A percentile compares a stretch with the other conserved stretches of the same genome.
phyloP scores from a whole-genome alignment of 2,329 filamentous ascomycete genomes.

The Neofusicoccum sp. region DNA sequence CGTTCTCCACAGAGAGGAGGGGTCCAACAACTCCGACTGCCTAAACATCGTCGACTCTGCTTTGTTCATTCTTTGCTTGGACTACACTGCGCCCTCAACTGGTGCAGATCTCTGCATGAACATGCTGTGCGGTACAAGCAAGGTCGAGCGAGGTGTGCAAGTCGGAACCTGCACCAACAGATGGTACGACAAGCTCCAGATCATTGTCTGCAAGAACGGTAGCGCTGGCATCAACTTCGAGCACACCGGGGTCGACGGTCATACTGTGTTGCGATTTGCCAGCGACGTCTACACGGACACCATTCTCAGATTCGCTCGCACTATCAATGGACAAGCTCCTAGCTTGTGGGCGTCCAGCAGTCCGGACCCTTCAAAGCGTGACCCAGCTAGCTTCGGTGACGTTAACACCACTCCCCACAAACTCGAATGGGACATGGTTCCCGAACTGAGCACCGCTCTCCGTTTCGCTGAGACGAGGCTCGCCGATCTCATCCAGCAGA shows the following conservation, averaged over 20 bases:
- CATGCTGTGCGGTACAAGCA: constrained; percentile 94
- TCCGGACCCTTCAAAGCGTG: constrained; percentile 88
- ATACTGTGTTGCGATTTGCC: constrained; percentile 93
- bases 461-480: constrained; percentile 94
- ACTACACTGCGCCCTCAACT: constrained; percentile 82
- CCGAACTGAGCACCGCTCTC: constrained; percentile 84
- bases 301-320: constrained; percentile 89
- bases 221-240: constrained; percentile 99
- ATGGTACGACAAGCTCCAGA: constrained; percentile 99
- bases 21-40: constrained; percentile 93
- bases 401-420: constrained; percentile 94
- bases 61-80: constrained; percentile 86
- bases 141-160: constrained; percentile 89
- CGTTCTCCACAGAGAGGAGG: constrained; percentile 77
- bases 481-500: constrained; percentile 92
- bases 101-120: constrained; percentile 90
- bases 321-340: constrained; percentile 91
- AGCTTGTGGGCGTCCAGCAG: constrained; percentile 88
- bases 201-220: constrained; percentile 98
- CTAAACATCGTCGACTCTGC: constrained; percentile 94
- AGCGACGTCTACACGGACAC: constrained; percentile 97
- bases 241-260: constrained; percentile 95
- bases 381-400: constrained; percentile 87
- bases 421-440: constrained; percentile 95
- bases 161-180: constrained; percentile 96